Evolutionary conservation across 2,329 filamentous ascomycete genomes (phyloP), one percentile per base, ranked within the genome.

Genomic region (Fusarium fujikuroi): DNA sequence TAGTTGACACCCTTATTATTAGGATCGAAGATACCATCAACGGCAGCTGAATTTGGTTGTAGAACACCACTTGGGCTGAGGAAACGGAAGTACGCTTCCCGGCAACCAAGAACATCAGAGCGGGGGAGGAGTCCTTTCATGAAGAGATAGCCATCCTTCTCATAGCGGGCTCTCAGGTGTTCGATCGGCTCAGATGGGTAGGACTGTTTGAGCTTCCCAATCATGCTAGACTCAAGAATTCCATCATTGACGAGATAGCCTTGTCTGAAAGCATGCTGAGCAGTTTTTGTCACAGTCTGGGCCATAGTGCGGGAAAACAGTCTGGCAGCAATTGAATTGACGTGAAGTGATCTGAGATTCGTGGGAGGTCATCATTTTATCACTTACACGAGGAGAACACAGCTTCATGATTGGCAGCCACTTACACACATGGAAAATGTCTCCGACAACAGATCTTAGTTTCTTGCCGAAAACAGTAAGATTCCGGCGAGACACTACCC

Each of bases 61-160:
- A 72, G 15, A 19, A 66, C 57, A 1, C 65, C 59, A 3, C 52
- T 72, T 2, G 69, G 65, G 3, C 44, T 60, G 3, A 73, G 54
- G 6, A 73, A 69, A 19, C 49, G 36, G 49, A 72, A 70, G 46
- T 70, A 72, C 6, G 54, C 49, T 21, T 63, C 25, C n/a, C 65
- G 58, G 7, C 61, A 69, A n/a, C 44, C 12, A 5, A 73, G 65
- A 2, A 73, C 65, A 7, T 61, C 58, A 4, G 63, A 56, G 3
- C 70, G 58, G 2, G 69, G 65, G 2, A 72, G 42, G 15, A 73
- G 32, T 1, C 61, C 64, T 36, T 72, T 73, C 21, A 66, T 53
- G 5, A 66, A 67, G 14, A 67, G 64, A 15, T 68, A 66, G 4
- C 65, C 65, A 12, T 66, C 47, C 5, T 54, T 43, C 9, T 66